Base-by-base conservation (phyloP, 2,329 filamentous ascomycete species). In the Tricladium varicosporioides region DNA sequence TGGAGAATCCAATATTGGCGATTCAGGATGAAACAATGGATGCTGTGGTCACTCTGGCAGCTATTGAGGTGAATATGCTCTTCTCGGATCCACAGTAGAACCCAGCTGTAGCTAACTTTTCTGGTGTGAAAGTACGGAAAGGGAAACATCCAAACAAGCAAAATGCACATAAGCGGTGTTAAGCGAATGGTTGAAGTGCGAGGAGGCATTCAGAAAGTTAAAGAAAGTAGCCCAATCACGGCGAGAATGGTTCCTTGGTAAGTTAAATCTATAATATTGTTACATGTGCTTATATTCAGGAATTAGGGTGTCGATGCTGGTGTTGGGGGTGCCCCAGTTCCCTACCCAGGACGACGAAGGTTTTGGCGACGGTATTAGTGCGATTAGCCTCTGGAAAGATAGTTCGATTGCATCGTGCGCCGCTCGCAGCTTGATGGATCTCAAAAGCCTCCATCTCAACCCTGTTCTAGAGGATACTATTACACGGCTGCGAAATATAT, bases 11-110 rank as follows among this genome's bases (percentile, higher is more conserved):
- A 0, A 71, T 72, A 0, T 59, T 80, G 2, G 80, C 81, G 0
- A 67, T 80, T 2, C 77, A 81, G 55, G 80, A 83, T 53, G 79
- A 74, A 16, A 85, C 82, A 0, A 73, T 84, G 68, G 78, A 84
- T 58, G 78, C 80, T 0, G 79, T 84, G 7, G 76, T 84, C 44
- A 84, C 81, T 0, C 63, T 84, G 57, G 81, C 81, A 9, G 77
- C 80, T 1, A 84, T 84, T 48, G 81, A 84, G 65, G 80, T 83
- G 60, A 72, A 73, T 43, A 36, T 72, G 73, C 51, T 64, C 71
- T 32, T 72, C 82, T 1, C 76, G 74, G 73, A 16, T 77, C 76
- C 1, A 82, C 76, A 54, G 79, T 80, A 0, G 22, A 72, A 83
- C 0, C 82, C 79, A 0, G 80, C 79, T 7, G 76, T 80, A 19